Base-by-base conservation (phyloP, 441 rosid species). In the Raphanus hybrid region DNA sequence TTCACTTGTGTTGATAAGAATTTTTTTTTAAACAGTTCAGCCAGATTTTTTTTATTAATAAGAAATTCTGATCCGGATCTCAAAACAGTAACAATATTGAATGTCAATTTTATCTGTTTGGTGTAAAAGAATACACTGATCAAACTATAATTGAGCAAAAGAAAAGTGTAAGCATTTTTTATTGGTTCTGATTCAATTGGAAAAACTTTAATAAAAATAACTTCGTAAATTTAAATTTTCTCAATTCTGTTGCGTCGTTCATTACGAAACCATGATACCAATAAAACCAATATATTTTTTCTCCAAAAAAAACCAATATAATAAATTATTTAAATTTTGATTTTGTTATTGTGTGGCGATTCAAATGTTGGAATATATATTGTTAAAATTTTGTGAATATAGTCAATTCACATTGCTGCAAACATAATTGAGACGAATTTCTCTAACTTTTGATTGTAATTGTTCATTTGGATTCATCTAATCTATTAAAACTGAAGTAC, bases 211-310 rank as follows among this genome's bases (percentile, higher is more conserved):
- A 7, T 64, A 2, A 23, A 26, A 12, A 57, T 12, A n/a, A 26
- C 10, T 12, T 6, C 3, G 9, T 6, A 66, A 12, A 15, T 52
- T 7, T 15, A 60, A 23, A 4, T 20, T 58, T 23, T 1, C n/a
- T 23, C 6, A 23, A 57, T 55, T 55, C 29, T 55, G 61, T 55
- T 55, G 26, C 27, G 27, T 54, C 7, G 59, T 55, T 18, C 60
- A 55, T 55, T 55, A 55, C 20, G 29, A 57, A 57, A 54, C 59
- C 59, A 54, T 54, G 23, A 54, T 54, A 54, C 59, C 59, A 1
- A 15, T 7, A 23, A 54, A 54, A 54, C 16, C 9, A 52, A 23
- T 23, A 23, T 23, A 2, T 23, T 2, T 23, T 23, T 23, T 23
- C 26, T 23, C 26, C 2, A 23, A 23, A 23, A 23, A 20, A 23